Base-by-base conservation (phyloP, 768 basidiomycete genomes). In the Bullera alba region DNA sequence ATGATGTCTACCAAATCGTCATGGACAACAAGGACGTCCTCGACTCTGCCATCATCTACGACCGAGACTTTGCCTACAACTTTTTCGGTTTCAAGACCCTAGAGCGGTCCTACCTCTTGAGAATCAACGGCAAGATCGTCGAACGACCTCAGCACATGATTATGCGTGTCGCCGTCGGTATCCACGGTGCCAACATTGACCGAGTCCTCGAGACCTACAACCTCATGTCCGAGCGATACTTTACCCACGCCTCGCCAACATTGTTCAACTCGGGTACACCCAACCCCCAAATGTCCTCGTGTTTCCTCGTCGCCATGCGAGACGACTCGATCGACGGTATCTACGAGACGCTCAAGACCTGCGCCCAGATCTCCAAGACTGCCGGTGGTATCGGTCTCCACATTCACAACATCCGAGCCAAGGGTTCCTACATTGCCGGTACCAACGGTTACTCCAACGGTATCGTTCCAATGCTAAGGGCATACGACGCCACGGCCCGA, bases 31-130 rank as follows among this genome's bases (percentile, higher is more conserved):
- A 87, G 37, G 83, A 85, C 39, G 75, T 75, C 8, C 79, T 97
- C 42, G 90, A 99, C 70, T 89, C 87, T 14, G 86, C 93, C 16
- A 86, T 99, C 75, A 92, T 99, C 73, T 97, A 96, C 74, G 85
- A 93, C 63, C 89, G 95, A 43, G 95, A 99, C 72, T 99, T 97
- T 77, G 87, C 80, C 71, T 97, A 97, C 77, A 91, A 95, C 74
- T 95, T 75, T 54, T 99, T 99, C 67, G 95, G 95, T n/a, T 97
- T 97, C 82, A 99, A 99, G 75, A 99, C 95, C 2, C 83, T 99
- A 27, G 95, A 99, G 75, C 86, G 92, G 27, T 96, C 92, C 1
- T 99, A 99, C 74, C 82, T 97, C 5, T 83, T 99, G 35, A 84
- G 91, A 51, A 83, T 97, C 75, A 81, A 93, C 69, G 89, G 90